These are phyloP conservation scores for Aechmea fasciata DNA, from an alignment of 176 grass and related monocot species.

Conservation along the genomic window DNA sequence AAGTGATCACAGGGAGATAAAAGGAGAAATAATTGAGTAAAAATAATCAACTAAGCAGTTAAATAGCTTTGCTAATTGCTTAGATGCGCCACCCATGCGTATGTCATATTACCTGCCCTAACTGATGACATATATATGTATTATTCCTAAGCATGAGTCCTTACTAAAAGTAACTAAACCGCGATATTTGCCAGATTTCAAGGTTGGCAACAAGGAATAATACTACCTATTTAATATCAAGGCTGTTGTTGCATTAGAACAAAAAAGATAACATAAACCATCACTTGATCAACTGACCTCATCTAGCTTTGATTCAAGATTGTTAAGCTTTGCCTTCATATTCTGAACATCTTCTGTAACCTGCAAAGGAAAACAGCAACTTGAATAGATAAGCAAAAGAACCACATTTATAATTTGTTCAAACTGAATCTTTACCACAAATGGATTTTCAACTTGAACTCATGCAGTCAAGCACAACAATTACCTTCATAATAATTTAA, in stretches of 20 bases:
- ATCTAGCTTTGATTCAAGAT: slow-evolving; percentile 77
- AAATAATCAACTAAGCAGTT: neutral
- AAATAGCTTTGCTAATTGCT: neutral
- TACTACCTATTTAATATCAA: slow-evolving; percentile 15
- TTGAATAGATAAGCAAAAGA: neutral
- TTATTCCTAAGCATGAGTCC: neutral
- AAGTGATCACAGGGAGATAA: neutral
- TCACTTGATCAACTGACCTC: slow-evolving; percentile 44
- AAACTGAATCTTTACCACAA: neutral
- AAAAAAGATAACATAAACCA: neutral
- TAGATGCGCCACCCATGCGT: neutral
- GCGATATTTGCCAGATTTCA: neutral
- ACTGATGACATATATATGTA: neutral
- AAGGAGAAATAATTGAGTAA: neutral
- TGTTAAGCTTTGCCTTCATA: slow-evolving; percentile 71
- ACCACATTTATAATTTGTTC: neutral
- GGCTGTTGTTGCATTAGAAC: slow-evolving; percentile 12
- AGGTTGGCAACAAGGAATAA: neutral
- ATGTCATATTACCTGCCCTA: neutral
- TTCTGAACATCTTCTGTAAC: slow-evolving; percentile 82
- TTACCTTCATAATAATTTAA: neutral
- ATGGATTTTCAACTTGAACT: neutral
- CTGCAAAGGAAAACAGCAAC: slow-evolving; percentile 38
- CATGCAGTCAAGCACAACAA: neutral
- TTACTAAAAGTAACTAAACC: neutral